A percentile compares a stretch with the other conserved stretches of the same genome.
Conservation (phyloP, 495 filamentous ascomycete genomes). For the Penicillium egyptiacum region DNA sequence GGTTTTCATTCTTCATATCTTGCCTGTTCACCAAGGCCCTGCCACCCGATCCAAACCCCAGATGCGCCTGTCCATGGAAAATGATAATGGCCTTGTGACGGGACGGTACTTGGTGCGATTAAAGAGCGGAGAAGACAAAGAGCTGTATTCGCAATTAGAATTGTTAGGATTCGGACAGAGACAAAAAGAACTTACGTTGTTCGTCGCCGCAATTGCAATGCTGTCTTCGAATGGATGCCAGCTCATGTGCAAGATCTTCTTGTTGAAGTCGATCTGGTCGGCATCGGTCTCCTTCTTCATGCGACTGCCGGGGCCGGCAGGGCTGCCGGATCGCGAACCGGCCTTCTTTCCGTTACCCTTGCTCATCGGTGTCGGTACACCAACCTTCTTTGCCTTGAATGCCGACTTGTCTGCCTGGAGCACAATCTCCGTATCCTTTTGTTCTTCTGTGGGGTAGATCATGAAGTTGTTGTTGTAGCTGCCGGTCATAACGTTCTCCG, state of each 20-base stretch:
- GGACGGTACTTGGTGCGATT: slow-evolving; percentile 30
- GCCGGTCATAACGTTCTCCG: slow-evolving; percentile 98
- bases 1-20: slow-evolving; percentile 21
- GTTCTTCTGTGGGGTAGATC: slow-evolving; percentile 96
- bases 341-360: slow-evolving; percentile 78
- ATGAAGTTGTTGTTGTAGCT: slow-evolving; percentile 99
- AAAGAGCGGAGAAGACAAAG: slow-evolving; percentile 99
- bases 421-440: slow-evolving; percentile 95
- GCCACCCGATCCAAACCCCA: slow-evolving; percentile 23
- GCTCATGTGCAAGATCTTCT: slow-evolving; percentile 99
- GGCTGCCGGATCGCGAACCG: slow-evolving; percentile 82
- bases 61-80: slow-evolving; percentile 33
- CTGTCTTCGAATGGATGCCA: slow-evolving; percentile 99
- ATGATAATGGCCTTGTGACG: slow-evolving; percentile 24
- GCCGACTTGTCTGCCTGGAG: slow-evolving; percentile 97
- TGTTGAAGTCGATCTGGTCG: slow-evolving; percentile 99
- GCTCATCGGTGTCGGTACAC: slow-evolving; percentile 96
- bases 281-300: slow-evolving; percentile 99
- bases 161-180: background rate
- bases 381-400: slow-evolving; percentile 99
- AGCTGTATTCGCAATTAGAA: slow-evolving; percentile 52
- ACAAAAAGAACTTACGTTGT: slow-evolving; percentile 73
- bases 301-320: slow-evolving; percentile 83
- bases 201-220: slow-evolving; percentile 98
- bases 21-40: slow-evolving; percentile 20